A percentile compares a stretch with the other conserved stretches of the same genome.
phyloP scores from a whole-genome alignment of 305 asterid species.

The Fraxinus sp. region DNA sequence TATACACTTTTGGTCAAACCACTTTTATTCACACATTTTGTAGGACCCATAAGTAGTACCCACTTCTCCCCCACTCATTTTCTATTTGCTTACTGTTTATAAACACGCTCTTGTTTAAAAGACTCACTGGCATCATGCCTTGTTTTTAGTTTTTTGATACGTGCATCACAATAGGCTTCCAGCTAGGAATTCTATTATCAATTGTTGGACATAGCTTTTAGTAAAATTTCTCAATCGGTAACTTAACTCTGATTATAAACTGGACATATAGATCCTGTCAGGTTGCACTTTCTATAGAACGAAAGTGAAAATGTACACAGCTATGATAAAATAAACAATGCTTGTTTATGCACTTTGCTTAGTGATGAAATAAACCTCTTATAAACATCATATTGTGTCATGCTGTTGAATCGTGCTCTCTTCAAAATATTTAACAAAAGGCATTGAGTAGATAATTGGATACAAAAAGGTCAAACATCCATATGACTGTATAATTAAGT shows the following conservation, averaged over 20 bases:
- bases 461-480: neutral
- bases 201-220: neutral
- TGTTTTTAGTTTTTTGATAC: neutral
- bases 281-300: neutral
- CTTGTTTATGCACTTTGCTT: neutral
- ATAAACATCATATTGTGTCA: neutral
- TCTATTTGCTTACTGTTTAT: neutral
- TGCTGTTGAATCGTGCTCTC: neutral
- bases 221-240: neutral
- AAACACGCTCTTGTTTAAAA: neutral
- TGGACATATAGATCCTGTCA: neutral
- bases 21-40: too few relatives aligned
- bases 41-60: neutral
- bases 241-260: neutral
- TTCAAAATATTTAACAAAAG: neutral
- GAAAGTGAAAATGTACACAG: neutral
- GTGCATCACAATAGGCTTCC: neutral
- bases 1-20: neutral
- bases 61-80: neutral
- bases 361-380: neutral
- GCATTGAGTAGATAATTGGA: neutral
- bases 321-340: neutral
- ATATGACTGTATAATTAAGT: neutral
- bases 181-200: neutral
- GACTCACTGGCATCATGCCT: neutral